Evolutionary conservation across 345 rosid genomes (phyloP).

Genomic region (Eucalyptus pauciflora): DNA sequence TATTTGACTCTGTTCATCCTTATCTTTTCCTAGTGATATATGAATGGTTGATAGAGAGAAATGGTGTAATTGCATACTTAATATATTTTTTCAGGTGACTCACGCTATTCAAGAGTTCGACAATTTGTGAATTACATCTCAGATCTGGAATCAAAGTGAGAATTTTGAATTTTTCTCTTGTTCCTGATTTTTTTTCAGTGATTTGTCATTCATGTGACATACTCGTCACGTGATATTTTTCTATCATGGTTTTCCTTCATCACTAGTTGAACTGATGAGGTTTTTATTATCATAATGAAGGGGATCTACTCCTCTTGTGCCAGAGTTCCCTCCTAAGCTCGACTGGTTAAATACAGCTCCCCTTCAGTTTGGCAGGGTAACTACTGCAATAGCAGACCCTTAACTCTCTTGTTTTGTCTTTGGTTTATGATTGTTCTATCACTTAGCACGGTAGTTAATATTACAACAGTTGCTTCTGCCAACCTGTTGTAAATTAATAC

Average conservation of each 20-base stretch:
- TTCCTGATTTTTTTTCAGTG: neutral
- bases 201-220: neutral
- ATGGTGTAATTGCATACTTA: neutral
- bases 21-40: neutral
- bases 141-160: constrained; percentile 69
- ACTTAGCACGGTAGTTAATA: neutral
- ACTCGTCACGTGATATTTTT: neutral
- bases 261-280: neutral
- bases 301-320: constrained; percentile 55
- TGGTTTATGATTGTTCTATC: neutral
- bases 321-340: constrained; percentile 78
- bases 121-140: constrained; percentile 67
- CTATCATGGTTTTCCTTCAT: neutral
- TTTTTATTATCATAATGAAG: constrained; percentile 1
- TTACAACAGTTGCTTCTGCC: neutral
- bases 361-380: constrained; percentile 72
- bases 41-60: neutral
- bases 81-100: constrained; percentile 26
- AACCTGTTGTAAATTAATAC: neutral
- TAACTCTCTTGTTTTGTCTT: neutral
- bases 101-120: constrained; percentile 37
- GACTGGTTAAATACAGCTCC: constrained; percentile 93
- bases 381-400: neutral
- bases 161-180: neutral
- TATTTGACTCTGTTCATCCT: neutral